Base-by-base conservation (phyloP, 75 land plant species). In the Picea glauca region DNA sequence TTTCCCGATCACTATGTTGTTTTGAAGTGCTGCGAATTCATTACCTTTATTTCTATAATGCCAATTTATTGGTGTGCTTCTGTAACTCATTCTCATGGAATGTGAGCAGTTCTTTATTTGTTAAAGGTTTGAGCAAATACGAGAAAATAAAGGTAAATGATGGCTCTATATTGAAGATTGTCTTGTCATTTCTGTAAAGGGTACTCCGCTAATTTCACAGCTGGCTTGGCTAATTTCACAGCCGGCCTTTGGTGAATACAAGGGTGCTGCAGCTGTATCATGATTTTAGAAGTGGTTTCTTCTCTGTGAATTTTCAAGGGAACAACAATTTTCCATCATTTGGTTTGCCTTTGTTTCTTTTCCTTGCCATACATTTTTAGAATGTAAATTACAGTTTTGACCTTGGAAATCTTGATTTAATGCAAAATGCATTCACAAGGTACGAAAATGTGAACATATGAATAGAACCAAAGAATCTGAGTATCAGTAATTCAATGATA, bases 111-210 rank as follows among this genome's bases (percentile, higher is more conserved):
- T 70, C 73, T 70, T 40, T 70, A 70, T 40, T 70, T 70, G 73
- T 40, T 70, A n/a, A 43, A 70, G 73, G 26, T 38, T 50, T 70
- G 50, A 70, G 73, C 38, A 46, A 40, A 32, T 70, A 70, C 73
- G 35, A 70, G 50, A 70, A 70, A 38, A 35, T 43, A 70, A 68
- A 70, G 73, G 50, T 66, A 66, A 18, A 66, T 43, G 43, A 70
- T 70, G 73, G 46, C 56, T 70, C 73, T 18, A 38, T 70, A 43
- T 46, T 70, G 73, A 70, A 38, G 73, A n/a, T 43, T 70, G 15
- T 70, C 73, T 70, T 70, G 73, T 70, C 73, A 70, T 70, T 70
- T 70, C 73, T 70, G 50, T 43, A 70, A 66, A 70, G 73, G 43
- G 54, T 40, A 70, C 73, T 70, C 11, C 20, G 54, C n/a, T 70